Evolutionary conservation across 768 basidiomycete species (phyloP), one percentile per base, ranked within the genome.

Genomic region (Fibroporia radiculosa): DNA sequence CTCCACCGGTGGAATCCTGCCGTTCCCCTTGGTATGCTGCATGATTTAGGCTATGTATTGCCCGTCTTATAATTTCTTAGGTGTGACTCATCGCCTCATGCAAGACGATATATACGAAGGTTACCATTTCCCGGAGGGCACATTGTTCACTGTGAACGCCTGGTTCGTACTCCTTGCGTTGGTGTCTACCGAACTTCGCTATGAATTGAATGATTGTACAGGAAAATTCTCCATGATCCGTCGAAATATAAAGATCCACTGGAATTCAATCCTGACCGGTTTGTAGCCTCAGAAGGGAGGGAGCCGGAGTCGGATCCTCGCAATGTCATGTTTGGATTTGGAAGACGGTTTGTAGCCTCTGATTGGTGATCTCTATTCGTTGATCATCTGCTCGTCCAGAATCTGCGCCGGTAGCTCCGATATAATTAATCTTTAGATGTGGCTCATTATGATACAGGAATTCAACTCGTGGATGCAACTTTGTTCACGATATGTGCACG

Each of bases 251-350:
- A 72, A 1, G 60, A 78, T 41, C 62, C 80, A 3, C 57, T 71
- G 38, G 47, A 47, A 1, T 82, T 82, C 60, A 59, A 62, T 28
- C 81, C 80, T 0, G 74, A 75, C 19, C 69, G 80, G 4, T 80
- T 67, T 50, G 48, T 78, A 29, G 54, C 49, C 25, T 35, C 47
- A n/a, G 48, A 48, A 14, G 57, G 59, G 34, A 54, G 53, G 25
- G 57, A 55, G n/a, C 45, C 52, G 1, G 61, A 55, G 49, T 58
- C 58, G 27, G 73, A 74, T 50, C 73, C 74, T 12, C 62, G 71
- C n/a, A 40, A 51, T n/a, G 68, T 65, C 39, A 62, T 66, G 2
- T 75, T 72, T 51, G 73, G 73, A 7, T 76, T 73, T 45, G 72
- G 72, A 11, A 59, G 73, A 43, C 64, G 61, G 67, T 66, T 19